A percentile compares a stretch with the other conserved stretches of the same genome.
phyloP scores from a whole-genome alignment of 2,329 filamentous ascomycete species.

The Colletotrichum sp. region DNA sequence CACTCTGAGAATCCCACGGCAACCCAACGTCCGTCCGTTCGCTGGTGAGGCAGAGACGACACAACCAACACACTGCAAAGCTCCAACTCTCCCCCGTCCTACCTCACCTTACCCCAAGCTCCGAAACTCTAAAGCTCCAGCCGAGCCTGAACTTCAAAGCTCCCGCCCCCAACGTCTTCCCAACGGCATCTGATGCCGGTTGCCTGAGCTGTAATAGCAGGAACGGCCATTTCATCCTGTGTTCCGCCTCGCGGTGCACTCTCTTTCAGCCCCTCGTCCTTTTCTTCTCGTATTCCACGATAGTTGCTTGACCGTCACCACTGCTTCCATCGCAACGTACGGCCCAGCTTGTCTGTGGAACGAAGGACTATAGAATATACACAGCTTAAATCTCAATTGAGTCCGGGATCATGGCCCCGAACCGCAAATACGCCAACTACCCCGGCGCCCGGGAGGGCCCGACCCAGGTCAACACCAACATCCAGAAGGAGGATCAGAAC shows the following conservation, averaged over 20 bases:
- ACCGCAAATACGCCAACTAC: constrained; percentile 22
- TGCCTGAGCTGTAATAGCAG: not conserved
- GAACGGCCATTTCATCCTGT: not conserved
- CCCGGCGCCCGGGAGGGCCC: constrained; percentile 17
- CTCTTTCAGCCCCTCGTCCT: not conserved
- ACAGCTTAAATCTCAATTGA: not conserved
- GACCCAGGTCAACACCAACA: not conserved
- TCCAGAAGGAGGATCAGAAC: constrained; percentile 57
- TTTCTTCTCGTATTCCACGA: not conserved
- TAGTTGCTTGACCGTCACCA: not conserved
- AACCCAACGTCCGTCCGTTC: not conserved
- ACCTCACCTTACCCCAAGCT: not conserved
- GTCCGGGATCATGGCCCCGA: constrained; percentile 16
- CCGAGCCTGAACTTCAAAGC: not conserved
- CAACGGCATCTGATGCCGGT: not conserved
- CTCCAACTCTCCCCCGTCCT: not conserved
- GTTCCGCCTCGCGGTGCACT: not conserved
- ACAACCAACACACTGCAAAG: not conserved
- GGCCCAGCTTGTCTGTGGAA: not conserved
- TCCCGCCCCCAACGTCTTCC: not conserved
- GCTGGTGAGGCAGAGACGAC: not conserved
- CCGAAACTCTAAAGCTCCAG: not conserved
- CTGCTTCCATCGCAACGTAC: not conserved
- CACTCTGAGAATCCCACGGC: not conserved
- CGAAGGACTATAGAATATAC: not conserved